Evolutionary conservation across 1,139 yeast species (phyloP).

Genomic region (Yamadazyma taylorii): DNA sequence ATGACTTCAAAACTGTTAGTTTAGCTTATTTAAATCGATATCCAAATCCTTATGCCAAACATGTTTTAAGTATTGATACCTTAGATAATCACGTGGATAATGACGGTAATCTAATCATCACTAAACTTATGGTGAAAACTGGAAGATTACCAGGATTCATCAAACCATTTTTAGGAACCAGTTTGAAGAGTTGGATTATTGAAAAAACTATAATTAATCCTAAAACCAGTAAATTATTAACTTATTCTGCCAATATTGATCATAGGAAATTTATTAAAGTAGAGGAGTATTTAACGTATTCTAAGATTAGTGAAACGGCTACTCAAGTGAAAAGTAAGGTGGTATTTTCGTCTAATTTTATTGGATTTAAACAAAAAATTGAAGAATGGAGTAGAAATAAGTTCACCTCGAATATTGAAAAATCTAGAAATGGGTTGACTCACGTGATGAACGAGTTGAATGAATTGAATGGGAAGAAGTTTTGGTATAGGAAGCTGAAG

Average conservation of each 20-base stretch:
- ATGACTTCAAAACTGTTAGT: slow-evolving; percentile 72
- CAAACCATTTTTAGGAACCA: slow-evolving; percentile 71
- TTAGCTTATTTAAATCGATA: slow-evolving; percentile 81
- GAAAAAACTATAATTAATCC: slow-evolving; percentile 83
- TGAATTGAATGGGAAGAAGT: slow-evolving; percentile 12
- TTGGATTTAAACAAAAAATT: slow-evolving; percentile 68
- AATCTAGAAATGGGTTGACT: slow-evolving; percentile 71
- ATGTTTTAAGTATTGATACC: slow-evolving; percentile 85
- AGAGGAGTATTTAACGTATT: slow-evolving; percentile 68
- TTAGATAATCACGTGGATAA: slow-evolving; percentile 57
- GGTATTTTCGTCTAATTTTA: slow-evolving; percentile 69
- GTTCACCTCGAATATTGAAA: slow-evolving; percentile 66
- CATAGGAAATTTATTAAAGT: slow-evolving; percentile 78
- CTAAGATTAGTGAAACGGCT: slow-evolving; percentile 19
- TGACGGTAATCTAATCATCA: slow-evolving; percentile 67
- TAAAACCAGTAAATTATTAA: slow-evolving; percentile 47
- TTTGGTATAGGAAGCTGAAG: too few relatives aligned
- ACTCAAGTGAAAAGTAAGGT: slow-evolving; percentile 56
- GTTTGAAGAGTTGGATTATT: slow-evolving; percentile 78
- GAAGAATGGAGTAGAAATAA: slow-evolving; percentile 79
- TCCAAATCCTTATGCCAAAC: slow-evolving; percentile 90
- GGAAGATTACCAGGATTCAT: slow-evolving; percentile 85
- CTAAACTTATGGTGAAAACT: slow-evolving; percentile 72
- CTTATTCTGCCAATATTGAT: slow-evolving; percentile 84
- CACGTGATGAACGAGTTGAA: slow-evolving; percentile 66